Conservation (phyloP, 1,284 basidiomycete species). For the Ustilago lituana region DNA sequence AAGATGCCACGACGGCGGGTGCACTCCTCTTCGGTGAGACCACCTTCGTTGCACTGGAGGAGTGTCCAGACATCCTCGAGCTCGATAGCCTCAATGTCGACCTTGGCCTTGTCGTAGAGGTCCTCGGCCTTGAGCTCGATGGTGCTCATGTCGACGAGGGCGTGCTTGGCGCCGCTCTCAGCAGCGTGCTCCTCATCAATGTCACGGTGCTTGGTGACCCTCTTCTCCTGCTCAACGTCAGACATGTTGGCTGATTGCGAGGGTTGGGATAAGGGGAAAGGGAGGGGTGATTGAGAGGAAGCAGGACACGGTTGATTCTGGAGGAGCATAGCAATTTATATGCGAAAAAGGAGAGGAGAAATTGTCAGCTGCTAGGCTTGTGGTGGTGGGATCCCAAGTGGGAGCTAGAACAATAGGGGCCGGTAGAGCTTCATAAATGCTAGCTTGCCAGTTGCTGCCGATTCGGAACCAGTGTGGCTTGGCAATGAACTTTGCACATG, state of each 20-base stretch:
- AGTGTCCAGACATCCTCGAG: slow-evolving; percentile 97
- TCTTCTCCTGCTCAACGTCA: slow-evolving; percentile 47
- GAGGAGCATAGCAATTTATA: slow-evolving; percentile 6
- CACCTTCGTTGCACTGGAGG: slow-evolving; percentile 83
- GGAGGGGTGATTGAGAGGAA: not conserved
- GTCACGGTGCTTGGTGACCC: slow-evolving; percentile 53
- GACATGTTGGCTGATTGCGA: slow-evolving; percentile 33
- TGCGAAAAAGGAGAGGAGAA: not conserved
- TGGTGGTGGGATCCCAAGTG: slow-evolving; percentile 7
- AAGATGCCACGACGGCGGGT: slow-evolving; percentile 88
- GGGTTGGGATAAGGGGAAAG: slow-evolving; percentile 7
- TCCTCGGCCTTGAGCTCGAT: slow-evolving; percentile 93
- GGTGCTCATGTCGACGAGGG: slow-evolving; percentile 68
- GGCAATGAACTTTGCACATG: slow-evolving; percentile 7
- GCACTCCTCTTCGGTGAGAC: slow-evolving; percentile 81
- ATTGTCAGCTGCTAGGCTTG: slow-evolving; percentile 8
- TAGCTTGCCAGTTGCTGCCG: too few species aligned
- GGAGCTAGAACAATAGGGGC: slow-evolving; percentile 2
- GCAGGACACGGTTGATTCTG: slow-evolving; percentile 14
- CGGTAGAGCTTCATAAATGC: slow-evolving; percentile 12
- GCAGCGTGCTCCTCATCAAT: slow-evolving; percentile 53
- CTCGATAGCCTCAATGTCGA: slow-evolving; percentile 95
- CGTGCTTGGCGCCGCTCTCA: slow-evolving; percentile 60
- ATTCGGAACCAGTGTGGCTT: not conserved
- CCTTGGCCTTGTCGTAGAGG: slow-evolving; percentile 97